These are phyloP conservation scores for Paramyrothecium roridum DNA, from an alignment of 2,329 filamentous ascomycete species.

Conservation along the genomic window DNA sequence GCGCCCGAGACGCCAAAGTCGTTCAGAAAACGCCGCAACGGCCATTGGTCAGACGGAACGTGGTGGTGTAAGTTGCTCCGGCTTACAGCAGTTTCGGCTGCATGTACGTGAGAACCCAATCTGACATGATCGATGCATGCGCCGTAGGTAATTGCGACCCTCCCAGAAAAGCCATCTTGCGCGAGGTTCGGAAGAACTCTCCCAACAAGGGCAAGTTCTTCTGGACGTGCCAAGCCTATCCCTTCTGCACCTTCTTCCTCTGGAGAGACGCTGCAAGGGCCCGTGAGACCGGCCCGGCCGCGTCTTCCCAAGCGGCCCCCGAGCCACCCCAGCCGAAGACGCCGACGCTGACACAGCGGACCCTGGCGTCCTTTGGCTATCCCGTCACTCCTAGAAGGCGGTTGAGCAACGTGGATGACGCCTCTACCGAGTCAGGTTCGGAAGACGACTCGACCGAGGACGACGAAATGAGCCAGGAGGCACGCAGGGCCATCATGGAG, in stretches of 20 bases:
- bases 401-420: slow-evolving; percentile 2
- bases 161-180: slow-evolving; percentile 28
- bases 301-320: slow-evolving; percentile 4
- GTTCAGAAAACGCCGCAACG: slow-evolving; percentile 27
- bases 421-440: slow-evolving; percentile 1
- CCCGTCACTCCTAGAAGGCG: slow-evolving; percentile 14
- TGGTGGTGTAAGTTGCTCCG: slow-evolving; percentile 31
- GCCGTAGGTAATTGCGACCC: slow-evolving; percentile 40
- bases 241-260: slow-evolving; percentile 41
- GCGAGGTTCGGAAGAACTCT: slow-evolving; percentile 33
- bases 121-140: slow-evolving; percentile 1
- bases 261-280: slow-evolving; percentile 36
- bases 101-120: neutral
- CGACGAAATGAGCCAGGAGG: slow-evolving; percentile 2
- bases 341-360: slow-evolving; percentile 23
- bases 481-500: slow-evolving; percentile 1
- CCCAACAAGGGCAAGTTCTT: slow-evolving; percentile 39
- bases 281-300: slow-evolving; percentile 21
- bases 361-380: slow-evolving; percentile 25
- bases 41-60: slow-evolving; percentile 25
- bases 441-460: slow-evolving; percentile 9
- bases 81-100: no score
- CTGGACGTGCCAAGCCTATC: slow-evolving; percentile 34
- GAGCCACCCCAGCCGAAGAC: slow-evolving; percentile 17
- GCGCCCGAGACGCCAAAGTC: slow-evolving; percentile 18